Conservation (phyloP, 1,139 yeast genomes). For the Saccharomyces uvarum region DNA sequence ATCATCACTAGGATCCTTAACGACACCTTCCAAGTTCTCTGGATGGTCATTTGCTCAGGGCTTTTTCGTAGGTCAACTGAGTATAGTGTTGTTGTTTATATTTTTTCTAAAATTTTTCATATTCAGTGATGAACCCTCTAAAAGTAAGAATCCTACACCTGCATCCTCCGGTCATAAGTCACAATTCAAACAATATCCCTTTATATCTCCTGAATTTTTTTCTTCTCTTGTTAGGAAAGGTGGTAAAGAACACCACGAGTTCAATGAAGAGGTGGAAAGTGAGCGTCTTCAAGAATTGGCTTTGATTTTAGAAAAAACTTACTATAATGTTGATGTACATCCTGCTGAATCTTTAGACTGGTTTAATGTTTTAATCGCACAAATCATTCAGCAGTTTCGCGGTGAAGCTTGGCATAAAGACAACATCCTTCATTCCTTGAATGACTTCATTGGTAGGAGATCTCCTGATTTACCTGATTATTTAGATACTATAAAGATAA, state of each 20-base stretch:
- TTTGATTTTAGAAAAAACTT: slow-evolving; percentile 77
- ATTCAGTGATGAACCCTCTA: slow-evolving; percentile 52
- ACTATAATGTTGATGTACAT: slow-evolving; percentile 83
- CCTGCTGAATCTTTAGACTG: slow-evolving; percentile 88
- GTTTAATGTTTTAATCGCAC: slow-evolving; percentile 92
- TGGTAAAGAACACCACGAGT: slow-evolving; percentile 12
- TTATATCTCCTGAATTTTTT: slow-evolving; percentile 27
- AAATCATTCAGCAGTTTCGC: slow-evolving; percentile 77
- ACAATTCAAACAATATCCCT: slow-evolving; percentile 15
- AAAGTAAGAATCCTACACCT: slow-evolving; percentile 18
- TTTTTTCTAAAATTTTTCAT: slow-evolving; percentile 81
- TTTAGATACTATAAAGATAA: slow-evolving; percentile 66
- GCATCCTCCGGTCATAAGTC: slow-evolving; percentile 6
- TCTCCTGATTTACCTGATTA: slow-evolving; percentile 58
- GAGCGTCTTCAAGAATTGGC: slow-evolving; percentile 31
- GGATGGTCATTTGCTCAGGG: slow-evolving; percentile 71
- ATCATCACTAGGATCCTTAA: neutral
- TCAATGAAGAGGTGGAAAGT: slow-evolving; percentile 26
- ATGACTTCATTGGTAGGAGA: slow-evolving; percentile 39
- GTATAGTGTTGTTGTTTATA: slow-evolving; percentile 67
- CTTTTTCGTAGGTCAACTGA: slow-evolving; percentile 71
- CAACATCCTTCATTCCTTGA: slow-evolving; percentile 72
- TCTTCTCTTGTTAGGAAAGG: slow-evolving; percentile 27
- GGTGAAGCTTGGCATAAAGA: slow-evolving; percentile 79
- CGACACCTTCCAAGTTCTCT: neutral